Conservation (phyloP, 129 eudicot genomes). For the Chrysanthemum lavandulifolium region DNA sequence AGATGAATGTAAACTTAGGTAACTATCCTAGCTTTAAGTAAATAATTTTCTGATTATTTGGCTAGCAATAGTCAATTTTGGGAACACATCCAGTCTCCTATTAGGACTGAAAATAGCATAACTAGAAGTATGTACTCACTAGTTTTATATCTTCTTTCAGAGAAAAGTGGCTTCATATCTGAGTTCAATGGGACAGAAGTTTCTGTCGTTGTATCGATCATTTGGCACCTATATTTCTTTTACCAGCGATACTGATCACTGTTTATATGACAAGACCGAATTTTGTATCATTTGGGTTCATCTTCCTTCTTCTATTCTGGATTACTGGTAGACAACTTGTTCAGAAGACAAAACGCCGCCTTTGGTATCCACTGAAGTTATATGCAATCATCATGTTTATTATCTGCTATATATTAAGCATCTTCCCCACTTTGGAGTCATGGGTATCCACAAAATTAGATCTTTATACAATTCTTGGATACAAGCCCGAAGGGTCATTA, state of each 20-base stretch:
- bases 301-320: constrained; percentile 52
- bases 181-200: constrained; percentile 42
- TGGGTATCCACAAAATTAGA: constrained; percentile 39
- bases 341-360: constrained; percentile 50
- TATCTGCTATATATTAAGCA: constrained; percentile 41
- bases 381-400: constrained; percentile 39
- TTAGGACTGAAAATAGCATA: background rate
- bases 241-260: constrained; percentile 39
- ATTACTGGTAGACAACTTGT: constrained; percentile 55
- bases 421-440: constrained; percentile 32
- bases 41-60: background rate
- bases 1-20: constrained; percentile 2
- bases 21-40: constrained; percentile 2
- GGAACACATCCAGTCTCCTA: background rate
- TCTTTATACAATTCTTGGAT: constrained; percentile 44
- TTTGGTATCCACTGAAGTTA: constrained; percentile 49
- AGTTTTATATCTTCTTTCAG: constrained; percentile 37
- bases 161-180: constrained; percentile 48
- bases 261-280: constrained; percentile 45
- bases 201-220: constrained; percentile 50
- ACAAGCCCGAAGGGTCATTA: constrained; percentile 42
- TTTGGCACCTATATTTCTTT: constrained; percentile 54
- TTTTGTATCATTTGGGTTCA: constrained; percentile 50
- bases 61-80: background rate
- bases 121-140: constrained; percentile 1